These are phyloP conservation scores for Trichoderma asperellum DNA, from an alignment of 2,329 filamentous ascomycete genomes.

Conservation along the genomic window DNA sequence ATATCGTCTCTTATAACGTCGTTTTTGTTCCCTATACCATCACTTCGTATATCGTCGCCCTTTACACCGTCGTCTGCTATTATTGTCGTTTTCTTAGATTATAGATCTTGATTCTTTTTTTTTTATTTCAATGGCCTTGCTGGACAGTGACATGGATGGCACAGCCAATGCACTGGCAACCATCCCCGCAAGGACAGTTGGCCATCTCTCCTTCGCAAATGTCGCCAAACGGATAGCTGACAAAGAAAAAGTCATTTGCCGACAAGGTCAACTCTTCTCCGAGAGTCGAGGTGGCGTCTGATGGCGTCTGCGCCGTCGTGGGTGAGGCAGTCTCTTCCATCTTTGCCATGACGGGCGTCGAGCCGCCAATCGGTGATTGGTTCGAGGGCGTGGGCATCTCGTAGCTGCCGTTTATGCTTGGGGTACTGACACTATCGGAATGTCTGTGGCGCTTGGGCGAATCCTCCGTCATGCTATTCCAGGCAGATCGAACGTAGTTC, in stretches of 20 bases:
- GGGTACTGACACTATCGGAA: conserved; percentile 34
- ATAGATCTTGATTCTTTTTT: too few relatives aligned
- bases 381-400: conserved; percentile 30
- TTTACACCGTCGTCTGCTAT: not conserved
- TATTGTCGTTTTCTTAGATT: not conserved
- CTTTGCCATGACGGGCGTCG: conserved; percentile 27
- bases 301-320: conserved; percentile 50
- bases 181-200: conserved; percentile 62
- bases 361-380: conserved; percentile 30
- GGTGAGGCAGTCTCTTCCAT: conserved; percentile 44
- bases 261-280: conserved; percentile 57
- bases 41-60: not conserved
- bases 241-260: conserved; percentile 62
- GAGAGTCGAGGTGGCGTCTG: conserved; percentile 49
- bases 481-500: conserved; percentile 55
- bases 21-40: not conserved
- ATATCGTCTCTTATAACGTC: not conserved
- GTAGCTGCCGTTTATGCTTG: conserved; percentile 36
- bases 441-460: conserved; percentile 33
- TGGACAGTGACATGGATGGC: conserved; percentile 49
- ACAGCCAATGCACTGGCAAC: conserved; percentile 62
- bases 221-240: conserved; percentile 56
- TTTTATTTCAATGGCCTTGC: too few relatives aligned
- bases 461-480: conserved; percentile 47
- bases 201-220: conserved; percentile 54